A percentile compares a stretch with the other conserved stretches of the same genome.
Evolutionary conservation across 768 basidiomycete genomes (phyloP).

Genomic region (Tephrocybe sp.): DNA sequence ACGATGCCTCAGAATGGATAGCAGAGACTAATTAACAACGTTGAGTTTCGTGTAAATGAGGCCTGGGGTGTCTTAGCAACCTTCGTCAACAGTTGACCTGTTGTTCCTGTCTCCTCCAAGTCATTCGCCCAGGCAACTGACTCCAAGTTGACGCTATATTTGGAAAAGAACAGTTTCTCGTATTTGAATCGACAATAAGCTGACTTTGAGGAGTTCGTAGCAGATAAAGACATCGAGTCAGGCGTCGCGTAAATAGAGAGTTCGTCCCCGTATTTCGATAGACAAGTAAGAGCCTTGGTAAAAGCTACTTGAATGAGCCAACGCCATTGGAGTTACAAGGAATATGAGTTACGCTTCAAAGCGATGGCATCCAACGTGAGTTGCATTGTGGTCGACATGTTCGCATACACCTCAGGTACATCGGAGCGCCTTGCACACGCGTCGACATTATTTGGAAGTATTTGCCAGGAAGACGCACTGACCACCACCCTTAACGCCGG

Average conservation of each 20-base stretch:
- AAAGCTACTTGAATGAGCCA: constrained; percentile 51
- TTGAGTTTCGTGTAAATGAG: not conserved
- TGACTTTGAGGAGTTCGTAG: constrained; percentile 79
- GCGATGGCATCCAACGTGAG: constrained; percentile 62
- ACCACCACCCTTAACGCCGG: too few relatives aligned
- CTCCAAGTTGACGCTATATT: constrained; percentile 48
- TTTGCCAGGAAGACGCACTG: too few relatives aligned
- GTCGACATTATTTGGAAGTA: constrained; percentile 2
- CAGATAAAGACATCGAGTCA: constrained; percentile 62
- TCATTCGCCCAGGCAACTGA: constrained; percentile 24
- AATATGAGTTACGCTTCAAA: constrained; percentile 42
- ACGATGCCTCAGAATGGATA: constrained; percentile 73
- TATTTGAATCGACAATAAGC: constrained; percentile 83
- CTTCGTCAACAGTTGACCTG: constrained; percentile 72
- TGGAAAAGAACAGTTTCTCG: constrained; percentile 66
- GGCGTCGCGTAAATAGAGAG: constrained; percentile 65
- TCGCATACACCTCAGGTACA: not conserved
- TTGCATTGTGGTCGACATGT: constrained; percentile 48
- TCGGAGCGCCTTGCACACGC: not conserved
- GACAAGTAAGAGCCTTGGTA: constrained; percentile 70
- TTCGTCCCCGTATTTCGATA: constrained; percentile 84
- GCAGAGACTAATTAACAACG: constrained; percentile 46
- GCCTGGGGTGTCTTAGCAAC: constrained; percentile 30
- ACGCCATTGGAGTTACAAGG: constrained; percentile 7
- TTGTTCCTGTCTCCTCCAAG: constrained; percentile 42